Percentiles rank a stretch among this genome's conserved stretches.
Conservation (phyloP, 768 basidiomycete genomes). For the Macrolepiota albuminosa region DNA sequence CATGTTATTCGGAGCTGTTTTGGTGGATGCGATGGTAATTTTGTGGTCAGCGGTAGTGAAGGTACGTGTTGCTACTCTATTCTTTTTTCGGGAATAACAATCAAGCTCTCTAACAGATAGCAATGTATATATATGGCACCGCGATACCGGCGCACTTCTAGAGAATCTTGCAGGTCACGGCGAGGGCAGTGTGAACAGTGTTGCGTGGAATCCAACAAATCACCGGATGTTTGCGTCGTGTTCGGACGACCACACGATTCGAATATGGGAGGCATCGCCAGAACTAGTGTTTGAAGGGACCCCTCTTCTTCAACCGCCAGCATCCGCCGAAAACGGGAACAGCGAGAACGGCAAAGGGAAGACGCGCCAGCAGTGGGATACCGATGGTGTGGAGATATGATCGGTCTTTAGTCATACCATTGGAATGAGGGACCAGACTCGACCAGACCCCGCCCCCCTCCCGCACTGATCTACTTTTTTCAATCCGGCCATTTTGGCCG, state of each 20-base stretch:
- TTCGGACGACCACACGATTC: constrained; percentile 87
- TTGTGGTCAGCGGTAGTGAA: constrained; percentile 93
- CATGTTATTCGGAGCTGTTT: constrained; percentile 93
- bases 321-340: constrained; percentile 40
- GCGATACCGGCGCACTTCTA: constrained; percentile 76
- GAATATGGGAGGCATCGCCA: constrained; percentile 76
- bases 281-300: constrained; percentile 19
- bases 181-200: constrained; percentile 89
- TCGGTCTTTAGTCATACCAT: neutral
- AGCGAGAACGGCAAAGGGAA: constrained; percentile 70
- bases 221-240: constrained; percentile 94
- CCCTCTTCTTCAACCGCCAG: constrained; percentile 11
- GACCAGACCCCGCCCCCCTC: neutral
- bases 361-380: constrained; percentile 42
- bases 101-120: constrained; percentile 53
- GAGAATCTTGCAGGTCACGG: constrained; percentile 87
- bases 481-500: no score
- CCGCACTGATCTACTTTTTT: neutral
- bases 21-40: constrained; percentile 84
- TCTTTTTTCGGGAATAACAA: constrained; percentile 4
- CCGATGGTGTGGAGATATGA: constrained; percentile 22
- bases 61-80: constrained; percentile 43
- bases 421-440: neutral
- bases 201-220: constrained; percentile 92
- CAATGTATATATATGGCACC: constrained; percentile 94